Base-by-base conservation (phyloP, 2,329 filamentous ascomycete genomes). In the Fusarium sp. region DNA sequence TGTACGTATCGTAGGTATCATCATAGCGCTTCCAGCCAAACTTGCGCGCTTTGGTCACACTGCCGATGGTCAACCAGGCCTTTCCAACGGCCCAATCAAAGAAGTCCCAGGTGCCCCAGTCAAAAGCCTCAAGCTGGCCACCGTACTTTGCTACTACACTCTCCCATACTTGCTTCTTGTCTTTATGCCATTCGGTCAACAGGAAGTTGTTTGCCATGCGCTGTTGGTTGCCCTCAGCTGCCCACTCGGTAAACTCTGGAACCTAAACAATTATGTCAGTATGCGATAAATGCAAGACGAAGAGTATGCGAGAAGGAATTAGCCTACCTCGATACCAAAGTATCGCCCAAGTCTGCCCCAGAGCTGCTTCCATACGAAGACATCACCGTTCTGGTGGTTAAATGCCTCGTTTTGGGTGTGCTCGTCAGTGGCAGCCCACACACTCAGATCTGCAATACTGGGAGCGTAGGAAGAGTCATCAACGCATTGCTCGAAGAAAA, bases 21-120 rank as follows among this genome's bases (percentile, higher is more conserved):
- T 70, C 68, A 13, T 58, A 70, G 17, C 68, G 45, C 20, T 44
- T 63, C 68, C 68, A 69, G 13, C 68, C 68, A 38, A 66, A 70
- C 42, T 69, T 70, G 54, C 65, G 68, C 6, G 68, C 68, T 43
- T 70, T 70, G 13, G 51, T 28, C 4, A 66, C 55, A 13, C 36
- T 50, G 11, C 57, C 20, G 13, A 70, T 66, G 4, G 68, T 70
- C 13, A 48, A 61, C 68, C 66, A 70, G 18, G 66, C 51, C 51
- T 70, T 70, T 31, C 68, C 68, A 17, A 70, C 54, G 5, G 62
- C 65, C 68, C 68, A 70, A 40, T 69, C 68, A 13, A 70, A 66
- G 26, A 70, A 70, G 48, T 70, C 65, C 65, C 62, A 70, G 7
- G 68, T 70, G 5, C 68, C 68, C 68, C 66, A 70, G 15, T 60